These are phyloP conservation scores for Kodamaea hsintzibuensis DNA, from an alignment of 805 yeast genomes.

Conservation along the genomic window DNA sequence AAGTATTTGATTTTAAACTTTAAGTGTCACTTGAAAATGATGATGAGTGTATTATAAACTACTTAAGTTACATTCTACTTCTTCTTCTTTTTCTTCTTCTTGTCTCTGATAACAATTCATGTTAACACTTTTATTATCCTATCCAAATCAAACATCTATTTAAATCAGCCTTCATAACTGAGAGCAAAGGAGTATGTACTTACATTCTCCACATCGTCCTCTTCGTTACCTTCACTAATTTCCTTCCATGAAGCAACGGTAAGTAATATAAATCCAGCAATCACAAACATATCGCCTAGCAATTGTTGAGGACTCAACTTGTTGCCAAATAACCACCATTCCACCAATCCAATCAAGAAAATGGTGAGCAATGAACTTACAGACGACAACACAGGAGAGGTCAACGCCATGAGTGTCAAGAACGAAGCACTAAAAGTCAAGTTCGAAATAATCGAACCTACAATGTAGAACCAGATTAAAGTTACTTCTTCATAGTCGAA, in stretches of 20 bases:
- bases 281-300: conserved; percentile 67
- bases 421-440: conserved; percentile 70
- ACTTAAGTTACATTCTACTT: neutral
- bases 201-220: conserved; percentile 44
- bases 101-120: too few relatives aligned
- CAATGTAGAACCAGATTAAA: conserved; percentile 45
- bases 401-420: conserved; percentile 75
- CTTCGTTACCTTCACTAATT: conserved; percentile 50
- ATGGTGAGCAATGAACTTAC: conserved; percentile 73
- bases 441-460: conserved; percentile 60
- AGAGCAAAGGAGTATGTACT: conserved; percentile 45
- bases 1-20: too few relatives aligned
- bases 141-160: neutral
- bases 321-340: conserved; percentile 66
- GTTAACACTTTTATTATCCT: neutral
- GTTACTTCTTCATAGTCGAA: conserved; percentile 46
- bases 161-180: conserved; percentile 20
- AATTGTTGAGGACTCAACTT: conserved; percentile 56
- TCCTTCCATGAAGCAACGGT: conserved; percentile 68
- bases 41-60: neutral
- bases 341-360: conserved; percentile 74
- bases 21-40: neutral
- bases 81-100: too few relatives aligned
- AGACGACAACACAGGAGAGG: conserved; percentile 81
- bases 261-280: conserved; percentile 67